Conservation (phyloP, 495 filamentous ascomycete species). For the Copromyces sp. region DNA sequence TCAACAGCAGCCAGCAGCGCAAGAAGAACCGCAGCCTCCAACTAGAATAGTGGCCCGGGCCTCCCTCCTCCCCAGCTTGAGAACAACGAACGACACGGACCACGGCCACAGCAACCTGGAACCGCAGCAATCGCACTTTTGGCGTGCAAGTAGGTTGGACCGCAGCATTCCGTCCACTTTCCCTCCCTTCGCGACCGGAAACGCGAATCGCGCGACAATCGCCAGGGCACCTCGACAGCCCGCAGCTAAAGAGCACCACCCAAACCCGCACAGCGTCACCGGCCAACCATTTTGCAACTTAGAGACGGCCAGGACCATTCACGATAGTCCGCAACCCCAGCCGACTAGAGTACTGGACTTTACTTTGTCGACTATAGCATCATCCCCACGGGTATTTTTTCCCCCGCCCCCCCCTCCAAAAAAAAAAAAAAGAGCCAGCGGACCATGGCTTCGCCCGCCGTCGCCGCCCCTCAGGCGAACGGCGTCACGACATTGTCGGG, state of each 20-base stretch:
- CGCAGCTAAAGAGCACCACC: slow-evolving; percentile 7
- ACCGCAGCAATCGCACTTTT: neutral
- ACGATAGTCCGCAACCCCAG: slow-evolving; percentile 2
- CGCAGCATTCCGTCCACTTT: slow-evolving; percentile 5
- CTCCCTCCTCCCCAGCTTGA: neutral
- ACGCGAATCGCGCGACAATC: slow-evolving; percentile 34
- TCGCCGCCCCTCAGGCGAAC: slow-evolving; percentile 29
- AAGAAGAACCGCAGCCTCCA: neutral
- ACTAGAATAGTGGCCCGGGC: neutral
- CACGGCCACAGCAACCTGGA: neutral
- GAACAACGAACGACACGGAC: neutral
- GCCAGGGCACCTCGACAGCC: slow-evolving; percentile 15
- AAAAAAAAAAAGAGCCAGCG: neutral
- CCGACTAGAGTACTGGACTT: slow-evolving; percentile 2
- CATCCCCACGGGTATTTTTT: neutral
- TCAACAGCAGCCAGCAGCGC: neutral
- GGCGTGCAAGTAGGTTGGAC: slow-evolving; percentile 1
- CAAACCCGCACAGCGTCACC: slow-evolving; percentile 9
- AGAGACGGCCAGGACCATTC: slow-evolving; percentile 5
- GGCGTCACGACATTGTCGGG: slow-evolving; percentile 29
- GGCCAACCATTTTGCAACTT: slow-evolving; percentile 11
- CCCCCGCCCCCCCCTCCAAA: neutral
- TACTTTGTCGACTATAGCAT: neutral
- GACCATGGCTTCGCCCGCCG: slow-evolving; percentile 33
- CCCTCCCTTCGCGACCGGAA: slow-evolving; percentile 21